phyloP scores from a whole-genome alignment of 2,329 filamentous ascomycete species.

The Sporothrix schenckii region DNA sequence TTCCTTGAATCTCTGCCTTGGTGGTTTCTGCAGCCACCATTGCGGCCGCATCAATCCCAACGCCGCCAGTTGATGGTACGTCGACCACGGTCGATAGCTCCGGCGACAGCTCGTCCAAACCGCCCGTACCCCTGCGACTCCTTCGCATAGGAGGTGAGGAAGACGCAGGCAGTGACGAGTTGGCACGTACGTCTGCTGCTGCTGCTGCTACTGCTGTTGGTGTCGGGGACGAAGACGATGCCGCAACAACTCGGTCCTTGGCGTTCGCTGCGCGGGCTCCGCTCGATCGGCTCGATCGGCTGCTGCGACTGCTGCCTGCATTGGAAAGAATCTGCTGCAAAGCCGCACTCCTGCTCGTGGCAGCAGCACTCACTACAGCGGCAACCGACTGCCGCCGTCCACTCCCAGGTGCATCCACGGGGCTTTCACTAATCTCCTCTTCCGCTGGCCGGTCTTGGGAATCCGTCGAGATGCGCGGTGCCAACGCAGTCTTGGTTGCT shows the following conservation, averaged over 20 bases:
- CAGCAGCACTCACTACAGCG: conserved; percentile 42
- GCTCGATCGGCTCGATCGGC: conserved; percentile 22
- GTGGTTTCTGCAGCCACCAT: neutral
- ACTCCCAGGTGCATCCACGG: conserved; percentile 58
- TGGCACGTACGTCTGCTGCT: neutral
- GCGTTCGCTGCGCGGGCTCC: neutral
- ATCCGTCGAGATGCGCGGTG: neutral
- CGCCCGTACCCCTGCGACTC: neutral
- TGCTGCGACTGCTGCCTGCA: conserved; percentile 38
- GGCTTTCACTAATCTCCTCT: conserved; percentile 58
- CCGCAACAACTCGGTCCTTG: conserved; percentile 34
- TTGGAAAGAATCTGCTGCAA: conserved; percentile 48
- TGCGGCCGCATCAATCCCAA: neutral
- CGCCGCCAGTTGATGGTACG: neutral
- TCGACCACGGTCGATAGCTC: conserved; percentile 34
- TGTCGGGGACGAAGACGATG: conserved; percentile 16
- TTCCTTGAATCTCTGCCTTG: neutral
- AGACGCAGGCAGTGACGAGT: conserved; percentile 18
- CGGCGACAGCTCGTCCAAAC: conserved; percentile 44
- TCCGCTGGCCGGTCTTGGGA: conserved; percentile 32
- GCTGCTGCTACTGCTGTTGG: neutral
- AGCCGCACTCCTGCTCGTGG: conserved; percentile 43
- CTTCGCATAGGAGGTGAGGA: conserved; percentile 34
- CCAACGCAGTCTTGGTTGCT: neutral
- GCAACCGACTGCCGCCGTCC: conserved; percentile 51